Evolutionary conservation across 2,329 filamentous ascomycete species (phyloP).

Genomic region (Sodiomyces alkalinus): DNA sequence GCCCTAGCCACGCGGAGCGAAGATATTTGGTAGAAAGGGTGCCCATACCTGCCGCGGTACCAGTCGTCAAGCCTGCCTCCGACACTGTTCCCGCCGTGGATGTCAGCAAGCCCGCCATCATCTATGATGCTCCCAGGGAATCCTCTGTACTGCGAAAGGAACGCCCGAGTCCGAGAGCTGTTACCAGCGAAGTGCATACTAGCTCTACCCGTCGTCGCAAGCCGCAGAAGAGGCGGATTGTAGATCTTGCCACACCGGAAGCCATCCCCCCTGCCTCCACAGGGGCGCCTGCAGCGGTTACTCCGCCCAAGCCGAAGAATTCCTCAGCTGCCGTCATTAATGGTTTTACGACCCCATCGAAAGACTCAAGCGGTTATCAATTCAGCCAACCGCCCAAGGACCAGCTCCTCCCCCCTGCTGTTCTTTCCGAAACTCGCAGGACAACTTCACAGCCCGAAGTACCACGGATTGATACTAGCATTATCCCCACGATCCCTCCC

Average conservation of each 20-base stretch:
- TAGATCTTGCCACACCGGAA: slow-evolving; percentile 45
- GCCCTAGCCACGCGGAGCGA: slow-evolving; percentile 72
- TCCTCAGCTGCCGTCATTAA: no score
- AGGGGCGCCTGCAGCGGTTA: not conserved
- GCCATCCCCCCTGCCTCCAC: slow-evolving; percentile 4
- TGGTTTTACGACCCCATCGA: no score
- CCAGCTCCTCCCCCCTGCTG: slow-evolving; percentile 15
- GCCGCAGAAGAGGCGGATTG: slow-evolving; percentile 46
- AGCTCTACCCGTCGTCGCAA: slow-evolving; percentile 44
- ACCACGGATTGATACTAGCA: slow-evolving; percentile 22
- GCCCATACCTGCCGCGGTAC: slow-evolving; percentile 59
- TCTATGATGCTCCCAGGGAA: slow-evolving; percentile 36
- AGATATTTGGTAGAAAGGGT: slow-evolving; percentile 72
- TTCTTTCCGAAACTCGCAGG: slow-evolving; percentile 18
- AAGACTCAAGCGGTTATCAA: slow-evolving; percentile 23
- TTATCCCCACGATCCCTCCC: slow-evolving; percentile 17
- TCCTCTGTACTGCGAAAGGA: slow-evolving; percentile 43
- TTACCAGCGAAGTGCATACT: slow-evolving; percentile 42
- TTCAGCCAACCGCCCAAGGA: slow-evolving; percentile 26
- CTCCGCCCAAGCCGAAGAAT: no score
- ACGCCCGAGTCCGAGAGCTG: slow-evolving; percentile 32
- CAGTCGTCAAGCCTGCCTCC: slow-evolving; percentile 56
- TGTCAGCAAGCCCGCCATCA: slow-evolving; percentile 51
- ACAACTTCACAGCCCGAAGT: slow-evolving; percentile 16
- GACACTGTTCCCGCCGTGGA: slow-evolving; percentile 48